Evolutionary conservation across 164 flowering plant species (phyloP), one percentile per base, ranked within the genome.

Genomic region (Aristolochia fimbriata): DNA sequence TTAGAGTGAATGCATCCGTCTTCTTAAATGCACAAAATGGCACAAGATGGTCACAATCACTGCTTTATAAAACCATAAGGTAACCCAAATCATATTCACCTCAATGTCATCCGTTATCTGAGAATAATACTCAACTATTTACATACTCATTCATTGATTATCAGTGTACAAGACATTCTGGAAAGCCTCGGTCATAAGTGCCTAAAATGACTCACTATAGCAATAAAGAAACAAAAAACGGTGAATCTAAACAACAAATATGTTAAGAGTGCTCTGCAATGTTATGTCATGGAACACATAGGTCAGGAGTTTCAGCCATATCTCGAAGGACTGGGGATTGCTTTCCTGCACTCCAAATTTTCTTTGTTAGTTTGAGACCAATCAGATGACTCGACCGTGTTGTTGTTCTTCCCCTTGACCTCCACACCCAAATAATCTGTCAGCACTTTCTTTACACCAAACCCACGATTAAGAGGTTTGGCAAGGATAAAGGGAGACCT

Each of bases 401-500:
- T 73, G 63, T 69, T 73, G 21, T 71, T 77, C 71, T 72, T 87
- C 30, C 63, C 51, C 57, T 78, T 86, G 15, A 69, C 47, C 2
- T 87, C 96, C 41, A 60, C 83, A 21, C 80, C 86, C 51, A 90
- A 83, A 74, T 90, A 90, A 68, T 79, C 83, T 17, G 87, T 74
- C 75, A 90, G 68, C 6, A 67, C 98, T 70, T 84, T 81, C 65
- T 72, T 90, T 20, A 86, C 91, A 19, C 91, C 87, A 24, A 80
- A 72, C 21, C 91, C 95, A n/a, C 85, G 91, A 13, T 79, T 73
- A 0, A 55, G 68, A 62, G 74, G 68, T 66, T 80, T 81, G 75
- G 55, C 79, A 70, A 66, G 70, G 65, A 76, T 68, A 57, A 85
- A 80, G 11, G 88, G 88, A 47, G 87, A 80, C 60, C 84, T 75